Evolutionary conservation across 2,329 filamentous ascomycete genomes (phyloP), one percentile per base, ranked within the genome.

Genomic region (Magnaporthiopsis incrustans): DNA sequence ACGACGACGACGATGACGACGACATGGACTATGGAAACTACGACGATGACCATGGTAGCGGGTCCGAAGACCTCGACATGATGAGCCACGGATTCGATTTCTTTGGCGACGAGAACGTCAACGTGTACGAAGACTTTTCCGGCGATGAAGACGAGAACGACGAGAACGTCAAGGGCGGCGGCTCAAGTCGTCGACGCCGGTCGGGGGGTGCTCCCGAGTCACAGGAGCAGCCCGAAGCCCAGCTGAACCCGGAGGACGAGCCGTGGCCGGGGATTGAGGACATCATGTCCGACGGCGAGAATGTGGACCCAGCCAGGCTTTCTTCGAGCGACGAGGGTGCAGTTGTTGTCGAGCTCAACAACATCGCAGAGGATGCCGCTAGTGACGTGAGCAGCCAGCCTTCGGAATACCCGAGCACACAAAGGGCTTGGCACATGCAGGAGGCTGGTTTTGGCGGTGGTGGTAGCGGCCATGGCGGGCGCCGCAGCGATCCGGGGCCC

Each of bases 211-310:
- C 25, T 12, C 22, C 3, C 56, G 44, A n/a, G 4, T 27, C 61
- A 25, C 38, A 53, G 60, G 32, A 58, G 53, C 32, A 69, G 25
- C 63, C 72, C 32, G 63, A 59, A 35, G 63, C 71, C 67, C 57
- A 64, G 65, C 5, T 66, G 35, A 74, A 77, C 30, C 81, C 81
- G 1, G 82, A 85, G 68, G 84, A 86, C 66, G 80, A 85, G 65
- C 78, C 79, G 2, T 84, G 83, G 82, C 81, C 78, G 0, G 84
- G 84, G 11, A 82, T 86, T 61, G 82, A 85, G 66, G 83, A 82
- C 64, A 74, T 74, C 58, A 75, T 77, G 67, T 78, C 77, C 0
- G 79, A 85, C 62, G 77, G 75, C 2, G 83, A 86, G 68, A 85
- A 85, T 64, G 71, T 80, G 44, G 79, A 84, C 60, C 81, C 81